Base-by-base conservation (phyloP, 2,329 filamentous ascomycete genomes). In the Claviceps sp. region DNA sequence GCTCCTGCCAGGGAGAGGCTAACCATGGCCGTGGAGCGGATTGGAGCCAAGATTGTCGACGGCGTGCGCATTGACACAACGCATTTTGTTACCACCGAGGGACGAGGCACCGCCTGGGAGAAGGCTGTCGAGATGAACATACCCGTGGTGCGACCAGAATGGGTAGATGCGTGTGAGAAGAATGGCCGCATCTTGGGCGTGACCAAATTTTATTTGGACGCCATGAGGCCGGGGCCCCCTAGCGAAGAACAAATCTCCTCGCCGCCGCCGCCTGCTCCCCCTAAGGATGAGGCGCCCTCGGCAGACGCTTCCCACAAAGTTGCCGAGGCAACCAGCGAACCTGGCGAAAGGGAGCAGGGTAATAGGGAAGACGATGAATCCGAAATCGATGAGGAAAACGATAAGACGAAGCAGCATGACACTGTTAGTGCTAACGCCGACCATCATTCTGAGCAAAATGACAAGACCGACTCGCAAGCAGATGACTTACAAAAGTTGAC, bases 71-170 rank as follows among this genome's bases (percentile, higher is more conserved):
- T 98, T 63, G 93, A 98, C 66, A 98, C 93, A 1, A 98, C 93
- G 16, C 93, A 98, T 70, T 98, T 98, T 66, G 89, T 98, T 54
- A 97, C 91, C 57, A 95, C 89, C 9, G 93, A 98, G 67, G 90
- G 90, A 34, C 76, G 90, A 52, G 93, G 93, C 36, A 77, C 87
- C 49, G 78, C 85, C 13, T 98, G 93, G 93, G 93, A 98, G 71
- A 94, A 93, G 73, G 93, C 93, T 1, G 84, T 91, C 34, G 91
- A 97, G 72, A 94, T 90, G 80, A 98, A 97, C 67, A 95, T 98
- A 51, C 93, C 93, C 7, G 89, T 98, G 11, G 93, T 98, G 22
- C 81, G 93, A 41, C 93, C 93, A 20, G 93, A 98, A 67, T 98
- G 93, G 93, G 80, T 98, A 34, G 87, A 95, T 60, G 91, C 89